These are phyloP conservation scores for Kodamaea derodonti DNA, from an alignment of 1,139 yeast species.

Conservation along the genomic window DNA sequence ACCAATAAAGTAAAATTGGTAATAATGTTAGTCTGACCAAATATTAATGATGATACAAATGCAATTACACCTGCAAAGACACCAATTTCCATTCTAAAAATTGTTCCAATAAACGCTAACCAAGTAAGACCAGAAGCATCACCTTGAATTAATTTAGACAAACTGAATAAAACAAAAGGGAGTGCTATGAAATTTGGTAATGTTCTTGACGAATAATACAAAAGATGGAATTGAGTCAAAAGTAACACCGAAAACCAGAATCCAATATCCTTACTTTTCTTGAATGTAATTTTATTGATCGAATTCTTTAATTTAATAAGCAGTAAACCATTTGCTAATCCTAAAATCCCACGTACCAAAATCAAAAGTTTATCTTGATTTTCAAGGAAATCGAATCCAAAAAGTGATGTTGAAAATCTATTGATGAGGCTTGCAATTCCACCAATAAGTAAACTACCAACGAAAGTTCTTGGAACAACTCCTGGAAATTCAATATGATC, in stretches of 20 bases:
- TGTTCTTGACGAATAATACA: slow-evolving; percentile 75
- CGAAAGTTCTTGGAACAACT: slow-evolving; percentile 80
- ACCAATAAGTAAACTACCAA: slow-evolving; percentile 66
- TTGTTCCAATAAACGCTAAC: slow-evolving; percentile 59
- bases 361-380: slow-evolving; percentile 44
- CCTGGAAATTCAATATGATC: slow-evolving; percentile 86
- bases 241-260: slow-evolving; percentile 59
- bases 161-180: slow-evolving; percentile 62
- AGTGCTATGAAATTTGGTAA: slow-evolving; percentile 84
- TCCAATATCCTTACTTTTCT: slow-evolving; percentile 29
- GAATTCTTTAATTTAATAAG: slow-evolving; percentile 26
- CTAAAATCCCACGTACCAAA: slow-evolving; percentile 50
- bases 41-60: slow-evolving; percentile 38
- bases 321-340: slow-evolving; percentile 41
- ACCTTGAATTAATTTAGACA: slow-evolving; percentile 50
- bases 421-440: slow-evolving; percentile 32
- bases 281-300: slow-evolving; percentile 23
- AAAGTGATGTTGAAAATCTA: slow-evolving; percentile 8
- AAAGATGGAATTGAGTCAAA: slow-evolving; percentile 71
- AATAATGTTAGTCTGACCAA: slow-evolving; percentile 42
- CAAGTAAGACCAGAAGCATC: slow-evolving; percentile 52
- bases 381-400: slow-evolving; percentile 19
- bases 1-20: slow-evolving; percentile 36
- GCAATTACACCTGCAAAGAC: slow-evolving; percentile 48
- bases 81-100: slow-evolving; percentile 72